phyloP scores from a whole-genome alignment of 495 filamentous ascomycete genomes.

The Neurospora sp. region DNA sequence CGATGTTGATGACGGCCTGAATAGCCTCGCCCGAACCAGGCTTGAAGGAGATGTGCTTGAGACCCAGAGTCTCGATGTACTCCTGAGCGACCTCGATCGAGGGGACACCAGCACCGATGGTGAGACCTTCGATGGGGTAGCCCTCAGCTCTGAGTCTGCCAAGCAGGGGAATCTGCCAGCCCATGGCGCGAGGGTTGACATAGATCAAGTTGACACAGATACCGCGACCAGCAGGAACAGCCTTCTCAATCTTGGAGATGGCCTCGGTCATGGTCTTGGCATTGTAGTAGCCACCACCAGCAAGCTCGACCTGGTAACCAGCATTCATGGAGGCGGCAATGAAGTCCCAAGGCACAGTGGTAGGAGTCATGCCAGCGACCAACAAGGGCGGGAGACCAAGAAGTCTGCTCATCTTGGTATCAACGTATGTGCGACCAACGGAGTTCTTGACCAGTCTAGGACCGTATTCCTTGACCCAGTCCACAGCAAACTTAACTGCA shows the following conservation, averaged over 20 bases:
- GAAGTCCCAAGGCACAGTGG: constrained; percentile 91
- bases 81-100: constrained; percentile 90
- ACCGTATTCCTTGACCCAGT: constrained; percentile 96
- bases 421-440: constrained; percentile 76
- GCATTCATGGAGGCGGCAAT: constrained; percentile 93
- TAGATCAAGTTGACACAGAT: constrained; percentile 95
- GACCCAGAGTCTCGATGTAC: constrained; percentile 85
- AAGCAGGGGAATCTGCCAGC: constrained; percentile 91
- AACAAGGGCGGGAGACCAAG: constrained; percentile 84
- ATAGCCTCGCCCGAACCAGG: constrained; percentile 85
- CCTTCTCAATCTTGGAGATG: constrained; percentile 78
- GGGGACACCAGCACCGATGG: constrained; percentile 88
- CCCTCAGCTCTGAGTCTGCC: constrained; percentile 76
- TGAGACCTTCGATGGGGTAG: constrained; percentile 87
- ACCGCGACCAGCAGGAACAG: constrained; percentile 80
- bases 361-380: constrained; percentile 94
- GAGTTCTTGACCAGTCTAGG: constrained; percentile 82
- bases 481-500: constrained; percentile 88
- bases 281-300: constrained; percentile 90
- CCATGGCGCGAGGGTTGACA: constrained; percentile 92
- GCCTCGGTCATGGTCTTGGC: constrained; percentile 83
- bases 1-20: constrained; percentile 83
- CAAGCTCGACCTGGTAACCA: constrained; percentile 87
- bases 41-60: constrained; percentile 94
- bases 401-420: constrained; percentile 95